Evolutionary conservation across 768 basidiomycete genomes (phyloP).

Genomic region (Lactarius evosmus): DNA sequence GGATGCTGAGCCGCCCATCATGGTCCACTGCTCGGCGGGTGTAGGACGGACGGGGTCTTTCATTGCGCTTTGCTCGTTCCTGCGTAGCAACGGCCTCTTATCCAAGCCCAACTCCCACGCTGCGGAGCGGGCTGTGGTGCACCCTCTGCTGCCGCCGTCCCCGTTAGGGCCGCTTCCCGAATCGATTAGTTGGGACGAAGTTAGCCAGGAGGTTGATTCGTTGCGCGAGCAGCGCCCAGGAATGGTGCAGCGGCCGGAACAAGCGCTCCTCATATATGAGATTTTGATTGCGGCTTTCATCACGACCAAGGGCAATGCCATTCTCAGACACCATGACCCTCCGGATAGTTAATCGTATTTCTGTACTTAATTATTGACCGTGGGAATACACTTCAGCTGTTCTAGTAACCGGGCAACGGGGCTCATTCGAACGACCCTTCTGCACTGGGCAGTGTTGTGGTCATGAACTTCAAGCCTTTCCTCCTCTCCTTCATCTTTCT

Average conservation of each 20-base stretch:
- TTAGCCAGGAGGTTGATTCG: slow-evolving; percentile 70
- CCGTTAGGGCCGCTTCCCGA: slow-evolving; percentile 58
- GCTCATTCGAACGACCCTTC: not conserved
- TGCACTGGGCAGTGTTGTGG: not conserved
- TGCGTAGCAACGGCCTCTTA: slow-evolving; percentile 54
- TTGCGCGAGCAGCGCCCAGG: slow-evolving; percentile 76
- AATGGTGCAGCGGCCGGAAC: slow-evolving; percentile 77
- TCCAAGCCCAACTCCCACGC: slow-evolving; percentile 24
- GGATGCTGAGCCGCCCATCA: slow-evolving; percentile 69
- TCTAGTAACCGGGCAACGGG: not conserved
- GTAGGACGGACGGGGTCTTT: slow-evolving; percentile 86
- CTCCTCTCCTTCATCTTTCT: slow-evolving; percentile 13
- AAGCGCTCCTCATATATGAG: slow-evolving; percentile 62
- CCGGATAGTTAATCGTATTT: not conserved
- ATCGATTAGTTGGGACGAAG: slow-evolving; percentile 49
- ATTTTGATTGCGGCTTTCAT: slow-evolving; percentile 37
- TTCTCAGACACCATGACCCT: not conserved
- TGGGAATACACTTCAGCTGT: not conserved
- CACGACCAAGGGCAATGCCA: not conserved
- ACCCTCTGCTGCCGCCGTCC: slow-evolving; percentile 42
- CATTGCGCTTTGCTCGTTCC: slow-evolving; percentile 73
- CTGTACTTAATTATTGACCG: not conserved
- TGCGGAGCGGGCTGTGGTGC: slow-evolving; percentile 29
- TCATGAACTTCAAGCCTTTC: slow-evolving; percentile 24
- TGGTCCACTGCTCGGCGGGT: slow-evolving; percentile 85